phyloP scores from a whole-genome alignment of 495 filamentous ascomycete species.

The Penicillium verhagenii region DNA sequence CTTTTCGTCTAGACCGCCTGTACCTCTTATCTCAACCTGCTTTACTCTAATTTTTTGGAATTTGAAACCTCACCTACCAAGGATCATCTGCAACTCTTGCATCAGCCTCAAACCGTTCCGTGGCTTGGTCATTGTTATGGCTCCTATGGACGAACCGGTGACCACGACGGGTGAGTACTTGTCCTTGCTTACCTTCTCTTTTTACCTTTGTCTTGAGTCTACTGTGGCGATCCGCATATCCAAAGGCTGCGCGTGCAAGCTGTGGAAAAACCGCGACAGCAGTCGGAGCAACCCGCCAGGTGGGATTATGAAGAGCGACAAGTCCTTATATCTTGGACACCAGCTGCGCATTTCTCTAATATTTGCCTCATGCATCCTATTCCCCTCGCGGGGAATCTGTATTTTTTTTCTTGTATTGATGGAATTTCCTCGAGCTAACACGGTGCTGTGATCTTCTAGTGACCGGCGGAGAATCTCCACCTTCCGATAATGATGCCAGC shows the following conservation, averaged over 20 bases:
- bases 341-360: not conserved
- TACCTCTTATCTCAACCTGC: not conserved
- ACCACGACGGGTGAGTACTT: not conserved
- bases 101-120: not conserved
- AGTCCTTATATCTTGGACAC: not conserved
- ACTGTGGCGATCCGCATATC: not conserved
- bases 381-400: not conserved
- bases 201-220: not conserved
- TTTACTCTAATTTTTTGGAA: not conserved
- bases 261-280: not conserved
- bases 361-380: not conserved
- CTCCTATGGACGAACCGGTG: not conserved
- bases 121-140: not conserved
- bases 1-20: constrained; percentile 7
- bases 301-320: not conserved
- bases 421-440: constrained; percentile 7
- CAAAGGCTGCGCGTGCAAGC: not conserved
- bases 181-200: not conserved
- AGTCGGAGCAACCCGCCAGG: no score
- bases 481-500: constrained; percentile 49
- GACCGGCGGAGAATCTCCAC: constrained; percentile 28
- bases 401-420: not conserved
- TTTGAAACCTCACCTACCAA: not conserved
- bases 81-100: not conserved
- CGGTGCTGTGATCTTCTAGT: constrained; percentile 10